Evolutionary conservation across 116 monocot species (phyloP), one percentile per base, ranked within the genome.

Genomic region (Trichopus zeylanicus): DNA sequence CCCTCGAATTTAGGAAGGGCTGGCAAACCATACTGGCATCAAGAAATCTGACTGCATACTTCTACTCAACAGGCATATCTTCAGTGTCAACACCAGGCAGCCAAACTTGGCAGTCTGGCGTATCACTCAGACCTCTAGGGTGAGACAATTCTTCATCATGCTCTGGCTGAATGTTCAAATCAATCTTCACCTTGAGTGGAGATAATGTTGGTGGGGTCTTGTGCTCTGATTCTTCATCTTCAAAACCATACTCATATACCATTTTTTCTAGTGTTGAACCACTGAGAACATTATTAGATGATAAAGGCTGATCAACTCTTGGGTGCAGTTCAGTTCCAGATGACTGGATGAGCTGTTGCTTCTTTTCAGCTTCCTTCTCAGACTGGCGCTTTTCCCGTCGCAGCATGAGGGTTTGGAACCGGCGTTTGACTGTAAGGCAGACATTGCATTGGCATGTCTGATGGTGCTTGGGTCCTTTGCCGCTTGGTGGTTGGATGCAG

Each of bases 391-490:
- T 89, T 68, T 80, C 83, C 26, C 84, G 84, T 18, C 84, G 57
- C 13, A 93, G 64, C 93, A 85, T 93, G 31, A 93, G 88, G 2
- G 93, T 93, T 56, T 70, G 61, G 61, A 88, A 93, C 18, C 93
- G 70, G 26, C 93, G 78, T 28, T 71, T 81, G 23, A 88, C 88
- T 3, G 88, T 84, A 23, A 81, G 69, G 52, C 93, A 93, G 20
- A 93, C 82, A 39, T 93, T 88, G 62, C 93, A 93, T 23, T 56
- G 63, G 60, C 93, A 93, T 0, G 74, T 74, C 48, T 61, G 77
- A 53, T 84, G 84, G 74, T 93, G 93, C 74, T 93, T 93, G 22
- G 93, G 93, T 5, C 93, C 93, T 73, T 93, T 93, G 32, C 93
- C 93, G 26, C 93, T 93, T 0, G 93, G 93, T 0, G 88, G 93